phyloP scores from a whole-genome alignment of 2,329 filamentous ascomycete genomes.

The Calonectria honghensis region DNA sequence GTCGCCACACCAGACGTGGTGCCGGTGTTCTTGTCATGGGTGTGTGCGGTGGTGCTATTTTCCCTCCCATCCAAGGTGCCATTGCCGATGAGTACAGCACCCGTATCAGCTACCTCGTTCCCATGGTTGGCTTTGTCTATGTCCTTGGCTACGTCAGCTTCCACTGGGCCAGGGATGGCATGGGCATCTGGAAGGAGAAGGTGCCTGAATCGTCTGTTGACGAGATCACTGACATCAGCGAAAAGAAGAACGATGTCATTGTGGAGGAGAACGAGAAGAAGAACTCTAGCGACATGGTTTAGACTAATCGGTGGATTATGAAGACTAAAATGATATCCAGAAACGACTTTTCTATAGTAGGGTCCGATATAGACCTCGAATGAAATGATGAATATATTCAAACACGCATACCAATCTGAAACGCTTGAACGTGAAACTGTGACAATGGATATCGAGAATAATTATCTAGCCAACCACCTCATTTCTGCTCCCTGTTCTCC shows the following conservation, averaged over 20 bases:
- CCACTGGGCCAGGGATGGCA: slow-evolving; percentile 48
- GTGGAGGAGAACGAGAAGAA: slow-evolving; percentile 52
- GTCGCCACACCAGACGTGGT: slow-evolving; percentile 84
- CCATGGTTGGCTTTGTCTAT: slow-evolving; percentile 51
- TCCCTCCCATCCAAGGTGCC: slow-evolving; percentile 48
- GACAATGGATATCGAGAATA: background rate
- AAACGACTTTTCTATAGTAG: background rate
- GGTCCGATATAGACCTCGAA: background rate
- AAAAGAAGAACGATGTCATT: slow-evolving; percentile 34
- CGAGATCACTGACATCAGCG: slow-evolving; percentile 33
- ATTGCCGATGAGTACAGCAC: slow-evolving; percentile 51
- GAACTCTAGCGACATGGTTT: slow-evolving; percentile 42
- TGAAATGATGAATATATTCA: slow-evolving; percentile 3
- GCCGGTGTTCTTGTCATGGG: slow-evolving; percentile 82
- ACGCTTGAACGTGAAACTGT: background rate
- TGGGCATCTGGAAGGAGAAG: slow-evolving; percentile 43
- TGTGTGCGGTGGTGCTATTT: slow-evolving; percentile 80
- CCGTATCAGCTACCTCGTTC: slow-evolving; percentile 51
- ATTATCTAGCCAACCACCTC: background rate
- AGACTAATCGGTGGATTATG: background rate
- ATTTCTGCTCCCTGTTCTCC: background rate
- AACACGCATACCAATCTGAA: background rate
- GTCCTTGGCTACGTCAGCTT: slow-evolving; percentile 49
- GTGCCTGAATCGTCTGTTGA: slow-evolving; percentile 23
- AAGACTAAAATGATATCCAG: slow-evolving; percentile 6